These are phyloP conservation scores for Fusarium floridanum DNA, from an alignment of 2,329 filamentous ascomycete species.

Conservation along the genomic window DNA sequence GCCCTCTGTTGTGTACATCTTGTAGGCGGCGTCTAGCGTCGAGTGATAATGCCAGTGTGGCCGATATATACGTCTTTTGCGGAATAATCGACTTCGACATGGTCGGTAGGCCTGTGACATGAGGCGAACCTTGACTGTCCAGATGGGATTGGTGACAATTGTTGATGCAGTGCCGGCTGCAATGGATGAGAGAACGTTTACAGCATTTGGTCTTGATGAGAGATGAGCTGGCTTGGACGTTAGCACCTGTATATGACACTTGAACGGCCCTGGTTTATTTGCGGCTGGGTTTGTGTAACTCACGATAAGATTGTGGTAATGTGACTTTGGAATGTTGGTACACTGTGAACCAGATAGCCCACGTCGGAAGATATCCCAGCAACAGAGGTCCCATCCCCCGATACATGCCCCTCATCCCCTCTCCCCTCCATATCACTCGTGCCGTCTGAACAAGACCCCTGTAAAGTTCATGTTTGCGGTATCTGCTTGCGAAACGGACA, in stretches of 20 bases:
- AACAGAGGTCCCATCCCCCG: slow-evolving; percentile 93
- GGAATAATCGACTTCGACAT: slow-evolving; percentile 28
- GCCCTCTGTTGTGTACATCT: slow-evolving; percentile 94
- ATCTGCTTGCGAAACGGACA: slow-evolving; percentile 60
- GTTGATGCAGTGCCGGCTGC: slow-evolving; percentile 89
- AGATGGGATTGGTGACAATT: slow-evolving; percentile 96
- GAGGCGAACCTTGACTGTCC: slow-evolving; percentile 97
- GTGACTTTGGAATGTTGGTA: slow-evolving; percentile 88
- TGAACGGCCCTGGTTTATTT: too few species aligned
- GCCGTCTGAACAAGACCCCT: slow-evolving; percentile 88
- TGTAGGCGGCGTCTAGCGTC: slow-evolving; percentile 89
- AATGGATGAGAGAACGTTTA: slow-evolving; percentile 89
- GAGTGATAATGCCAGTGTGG: slow-evolving; percentile 86
- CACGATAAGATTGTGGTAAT: slow-evolving; percentile 75
- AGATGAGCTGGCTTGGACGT: slow-evolving; percentile 74
- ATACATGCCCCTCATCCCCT: slow-evolving; percentile 91
- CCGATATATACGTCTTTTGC: slow-evolving; percentile 34
- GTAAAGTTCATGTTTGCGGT: slow-evolving; percentile 71
- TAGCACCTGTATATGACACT: too few species aligned
- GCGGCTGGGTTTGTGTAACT: slow-evolving; percentile 1
- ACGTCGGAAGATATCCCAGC: slow-evolving; percentile 93
- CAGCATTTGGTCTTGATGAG: slow-evolving; percentile 11
- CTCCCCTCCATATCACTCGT: slow-evolving; percentile 84
- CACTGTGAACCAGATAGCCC: slow-evolving; percentile 97
- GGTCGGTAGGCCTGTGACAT: slow-evolving; percentile 87